phyloP scores from a whole-genome alignment of 2,329 filamentous ascomycete species.

The Stagonosporopsis cucurbitacearum region DNA sequence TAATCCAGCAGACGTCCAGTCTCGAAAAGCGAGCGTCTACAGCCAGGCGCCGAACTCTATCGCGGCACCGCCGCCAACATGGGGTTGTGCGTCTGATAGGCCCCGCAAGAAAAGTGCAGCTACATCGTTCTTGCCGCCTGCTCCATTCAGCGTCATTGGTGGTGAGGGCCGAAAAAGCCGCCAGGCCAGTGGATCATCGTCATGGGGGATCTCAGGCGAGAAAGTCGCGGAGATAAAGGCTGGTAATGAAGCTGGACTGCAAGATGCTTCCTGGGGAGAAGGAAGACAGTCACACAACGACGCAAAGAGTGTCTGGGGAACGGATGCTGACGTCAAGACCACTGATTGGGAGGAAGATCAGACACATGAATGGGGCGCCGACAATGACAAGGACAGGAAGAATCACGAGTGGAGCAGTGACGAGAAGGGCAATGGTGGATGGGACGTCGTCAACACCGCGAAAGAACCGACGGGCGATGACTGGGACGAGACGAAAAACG shows the following conservation, averaged over 20 bases:
- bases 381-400: background rate
- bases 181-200: background rate
- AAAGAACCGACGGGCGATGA: background rate
- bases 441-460: background rate
- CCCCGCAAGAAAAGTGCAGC: slow-evolving; percentile 5
- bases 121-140: slow-evolving; percentile 5
- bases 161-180: background rate
- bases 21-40: slow-evolving; percentile 1
- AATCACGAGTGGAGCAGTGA: background rate
- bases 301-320: background rate
- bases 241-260: background rate
- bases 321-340: background rate
- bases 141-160: slow-evolving; percentile 12
- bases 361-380: background rate
- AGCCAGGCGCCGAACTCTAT: background rate
- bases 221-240: background rate
- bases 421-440: background rate
- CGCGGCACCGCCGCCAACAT: slow-evolving; percentile 10
- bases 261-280: background rate
- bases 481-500: background rate
- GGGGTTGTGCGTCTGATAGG: slow-evolving; percentile 7
- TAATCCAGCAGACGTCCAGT: background rate
- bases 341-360: background rate
- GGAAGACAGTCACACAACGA: background rate
- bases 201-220: slow-evolving; percentile 12